Evolutionary conservation across 2,329 filamentous ascomycete species (phyloP).

Genomic region (Exophiala sp.): DNA sequence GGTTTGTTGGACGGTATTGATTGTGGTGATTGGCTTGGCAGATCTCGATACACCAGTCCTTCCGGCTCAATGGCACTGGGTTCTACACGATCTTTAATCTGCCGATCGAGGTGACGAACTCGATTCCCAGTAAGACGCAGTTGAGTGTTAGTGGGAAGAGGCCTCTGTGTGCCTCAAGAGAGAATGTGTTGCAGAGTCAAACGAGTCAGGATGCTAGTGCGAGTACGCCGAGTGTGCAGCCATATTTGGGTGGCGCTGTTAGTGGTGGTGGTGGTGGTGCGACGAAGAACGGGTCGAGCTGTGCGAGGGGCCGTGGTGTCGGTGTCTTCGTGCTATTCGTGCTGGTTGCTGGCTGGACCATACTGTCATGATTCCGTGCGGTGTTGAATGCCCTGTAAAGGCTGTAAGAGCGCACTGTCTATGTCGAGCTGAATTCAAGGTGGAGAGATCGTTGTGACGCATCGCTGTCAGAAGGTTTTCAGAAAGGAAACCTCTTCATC

Average conservation of each 20-base stretch:
- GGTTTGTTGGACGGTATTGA: not conserved
- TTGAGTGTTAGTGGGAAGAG: constrained; percentile 7
- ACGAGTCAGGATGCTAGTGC: constrained; percentile 8
- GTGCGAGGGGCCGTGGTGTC: too few species aligned
- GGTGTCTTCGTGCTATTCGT: too few species aligned
- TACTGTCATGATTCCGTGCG: too few species aligned
- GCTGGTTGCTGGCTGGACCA: too few species aligned
- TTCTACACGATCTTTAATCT: constrained; percentile 70
- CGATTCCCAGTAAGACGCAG: constrained; percentile 42
- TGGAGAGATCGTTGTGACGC: too few species aligned
- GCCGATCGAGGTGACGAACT: constrained; percentile 66
- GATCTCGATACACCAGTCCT: constrained; percentile 69
- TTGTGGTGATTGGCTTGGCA: constrained; percentile 54
- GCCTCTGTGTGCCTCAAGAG: constrained; percentile 6
- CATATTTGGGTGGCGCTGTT: constrained; percentile 11
- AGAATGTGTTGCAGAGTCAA: constrained; percentile 12
- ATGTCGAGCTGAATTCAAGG: too few species aligned
- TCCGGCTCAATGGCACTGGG: constrained; percentile 60
- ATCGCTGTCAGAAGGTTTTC: too few species aligned
- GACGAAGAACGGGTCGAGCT: not conserved
- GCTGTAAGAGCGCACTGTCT: too few species aligned
- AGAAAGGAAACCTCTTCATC: constrained; percentile 42
- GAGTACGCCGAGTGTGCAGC: constrained; percentile 4
- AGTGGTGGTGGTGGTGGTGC: too few species aligned
- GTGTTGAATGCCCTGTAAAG: too few species aligned